A percentile compares a stretch with the other conserved stretches of the same genome.
Conservation (phyloP, 257 asterid species). For the Cinchona pubescens region DNA sequence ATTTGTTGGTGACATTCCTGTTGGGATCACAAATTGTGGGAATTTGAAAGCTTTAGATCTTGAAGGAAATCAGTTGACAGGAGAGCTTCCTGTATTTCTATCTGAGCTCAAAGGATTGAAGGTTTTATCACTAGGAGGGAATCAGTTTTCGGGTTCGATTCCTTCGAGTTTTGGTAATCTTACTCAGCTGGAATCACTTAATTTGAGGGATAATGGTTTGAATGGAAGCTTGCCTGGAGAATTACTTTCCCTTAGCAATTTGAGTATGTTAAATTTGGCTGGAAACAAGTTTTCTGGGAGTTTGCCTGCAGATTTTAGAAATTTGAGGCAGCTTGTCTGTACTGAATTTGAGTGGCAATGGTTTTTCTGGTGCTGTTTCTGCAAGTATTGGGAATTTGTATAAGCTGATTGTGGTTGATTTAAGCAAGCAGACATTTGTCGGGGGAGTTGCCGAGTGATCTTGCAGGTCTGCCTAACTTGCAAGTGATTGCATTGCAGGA, state of each 20-base stretch:
- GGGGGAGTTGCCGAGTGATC: constrained; percentile 55
- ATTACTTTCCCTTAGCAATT: constrained; percentile 44
- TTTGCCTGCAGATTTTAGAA: too few species aligned
- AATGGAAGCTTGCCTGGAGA: constrained; percentile 48
- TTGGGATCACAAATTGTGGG: constrained; percentile 37
- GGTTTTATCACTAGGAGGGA: constrained; percentile 48
- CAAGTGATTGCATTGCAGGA: constrained; percentile 71
- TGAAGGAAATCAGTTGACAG: constrained; percentile 49
- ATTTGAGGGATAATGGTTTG: constrained; percentile 42
- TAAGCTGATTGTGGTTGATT: constrained; percentile 48
- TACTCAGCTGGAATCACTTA: constrained; percentile 43
- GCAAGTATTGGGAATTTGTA: constrained; percentile 56
- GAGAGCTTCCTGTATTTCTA: constrained; percentile 44
- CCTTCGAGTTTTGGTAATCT: constrained; percentile 43
- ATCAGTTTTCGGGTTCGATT: constrained; percentile 45
- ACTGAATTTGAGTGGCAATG: constrained; percentile 62
- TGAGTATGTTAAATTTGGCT: constrained; percentile 52
- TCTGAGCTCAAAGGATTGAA: constrained; percentile 35
- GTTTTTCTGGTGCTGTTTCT: constrained; percentile 51
- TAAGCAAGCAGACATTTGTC: constrained; percentile 64
- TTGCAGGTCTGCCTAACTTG: constrained; percentile 63
- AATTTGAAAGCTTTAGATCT: constrained; percentile 54
- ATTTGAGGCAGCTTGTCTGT: too few species aligned
- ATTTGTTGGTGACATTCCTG: constrained; percentile 49
- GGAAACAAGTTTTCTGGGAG: constrained; percentile 53